Conservation (phyloP, 2,329 filamentous ascomycete species). For the Fusarium penzigii region DNA sequence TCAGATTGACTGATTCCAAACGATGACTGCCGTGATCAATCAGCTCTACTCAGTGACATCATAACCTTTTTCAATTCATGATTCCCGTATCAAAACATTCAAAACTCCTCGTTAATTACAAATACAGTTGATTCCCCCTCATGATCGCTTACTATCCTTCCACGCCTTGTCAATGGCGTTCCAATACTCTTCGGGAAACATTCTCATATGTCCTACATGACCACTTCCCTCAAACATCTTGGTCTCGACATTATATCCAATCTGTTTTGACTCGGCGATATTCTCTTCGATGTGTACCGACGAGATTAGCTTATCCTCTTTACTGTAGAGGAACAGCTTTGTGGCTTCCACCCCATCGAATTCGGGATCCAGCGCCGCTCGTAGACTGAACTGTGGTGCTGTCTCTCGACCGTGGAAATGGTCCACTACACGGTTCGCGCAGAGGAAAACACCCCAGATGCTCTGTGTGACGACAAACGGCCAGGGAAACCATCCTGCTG, state of each 20-base stretch:
- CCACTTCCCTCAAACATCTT: constrained; percentile 1
- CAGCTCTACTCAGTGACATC: too few relatives aligned
- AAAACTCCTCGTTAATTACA: too few relatives aligned
- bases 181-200: neutral
- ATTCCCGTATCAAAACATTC: too few relatives aligned
- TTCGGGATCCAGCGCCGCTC: constrained; percentile 36
- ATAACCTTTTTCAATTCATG: too few relatives aligned
- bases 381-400: constrained; percentile 38
- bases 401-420: constrained; percentile 38
- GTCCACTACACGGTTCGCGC: constrained; percentile 34
- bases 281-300: constrained; percentile 56
- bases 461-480: constrained; percentile 47
- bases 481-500: constrained; percentile 45
- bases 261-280: constrained; percentile 43
- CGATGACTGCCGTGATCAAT: too few relatives aligned
- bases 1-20: too few relatives aligned
- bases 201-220: constrained; percentile 2
- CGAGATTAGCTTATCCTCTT: constrained; percentile 54
- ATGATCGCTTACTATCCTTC: neutral
- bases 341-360: constrained; percentile 32
- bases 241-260: constrained; percentile 47
- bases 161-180: neutral
- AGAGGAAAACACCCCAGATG: constrained; percentile 45
- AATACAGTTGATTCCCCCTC: neutral
- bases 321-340: constrained; percentile 58